A percentile compares a stretch with the other conserved stretches of the same genome.
Conservation (phyloP, 768 basidiomycete genomes). For the Mycena indigotica region DNA sequence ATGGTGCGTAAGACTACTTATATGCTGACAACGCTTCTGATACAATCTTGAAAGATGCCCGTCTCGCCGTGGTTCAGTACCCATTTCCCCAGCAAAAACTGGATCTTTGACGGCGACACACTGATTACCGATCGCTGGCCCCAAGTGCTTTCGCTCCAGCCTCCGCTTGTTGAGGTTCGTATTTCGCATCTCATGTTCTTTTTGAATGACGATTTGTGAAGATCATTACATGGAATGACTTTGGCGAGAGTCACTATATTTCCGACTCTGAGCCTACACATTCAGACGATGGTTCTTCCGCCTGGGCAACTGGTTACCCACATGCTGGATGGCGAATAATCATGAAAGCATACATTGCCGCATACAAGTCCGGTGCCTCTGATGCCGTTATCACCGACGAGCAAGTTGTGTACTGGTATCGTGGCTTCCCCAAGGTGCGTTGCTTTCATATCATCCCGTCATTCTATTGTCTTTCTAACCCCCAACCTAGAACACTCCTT, state of each 20-base stretch:
- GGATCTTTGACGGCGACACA: constrained; percentile 22
- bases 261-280: constrained; percentile 22
- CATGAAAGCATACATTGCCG: constrained; percentile 22
- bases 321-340: constrained; percentile 24
- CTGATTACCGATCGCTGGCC: constrained; percentile 27
- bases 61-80: constrained; percentile 44
- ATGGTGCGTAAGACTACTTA: no score
- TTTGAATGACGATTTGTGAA: no score
- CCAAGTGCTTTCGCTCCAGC: constrained; percentile 21
- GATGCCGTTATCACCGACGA: constrained; percentile 15
- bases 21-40: no score
- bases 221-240: no score
- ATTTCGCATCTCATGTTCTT: no score
- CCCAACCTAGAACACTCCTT: background rate
- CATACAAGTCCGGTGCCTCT: constrained; percentile 21
- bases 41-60: no score
- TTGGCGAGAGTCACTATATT: constrained; percentile 39
- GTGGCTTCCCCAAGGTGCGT: constrained; percentile 17
- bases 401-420: constrained; percentile 26
- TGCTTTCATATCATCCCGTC: background rate
- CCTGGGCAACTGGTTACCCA: constrained; percentile 21
- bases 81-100: constrained; percentile 17
- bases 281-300: constrained; percentile 19
- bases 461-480: background rate
- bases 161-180: constrained; percentile 27